A percentile compares a stretch with the other conserved stretches of the same genome.
Evolutionary conservation across 345 rosid species (phyloP).

Genomic region (Gynandropsis gynandra): DNA sequence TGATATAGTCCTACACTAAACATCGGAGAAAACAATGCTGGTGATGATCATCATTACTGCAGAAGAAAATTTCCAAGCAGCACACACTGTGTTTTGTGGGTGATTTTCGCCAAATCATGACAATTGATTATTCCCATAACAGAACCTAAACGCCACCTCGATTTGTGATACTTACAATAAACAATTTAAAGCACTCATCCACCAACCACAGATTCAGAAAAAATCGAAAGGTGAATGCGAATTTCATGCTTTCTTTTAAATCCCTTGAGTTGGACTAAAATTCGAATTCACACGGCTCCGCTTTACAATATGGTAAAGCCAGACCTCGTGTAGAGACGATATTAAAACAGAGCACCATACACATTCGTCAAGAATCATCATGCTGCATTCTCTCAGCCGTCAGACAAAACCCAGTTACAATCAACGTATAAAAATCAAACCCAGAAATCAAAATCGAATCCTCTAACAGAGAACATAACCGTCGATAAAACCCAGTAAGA

Average conservation of each 20-base stretch:
- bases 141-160: no score
- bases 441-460: conserved; percentile 17
- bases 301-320: no score
- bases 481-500: conserved; percentile 1
- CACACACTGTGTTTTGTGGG: conserved; percentile 1
- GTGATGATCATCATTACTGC: conserved; percentile 6
- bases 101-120: conserved; percentile 2
- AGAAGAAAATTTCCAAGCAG: neutral
- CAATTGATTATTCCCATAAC: conserved; percentile 1
- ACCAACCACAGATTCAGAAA: neutral
- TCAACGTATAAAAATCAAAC: conserved; percentile 6
- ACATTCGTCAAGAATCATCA: no score
- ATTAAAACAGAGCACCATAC: no score
- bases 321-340: no score
- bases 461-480: conserved; percentile 10
- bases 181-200: no score
- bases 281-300: no score
- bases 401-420: neutral
- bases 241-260: no score
- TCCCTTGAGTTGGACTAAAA: no score
- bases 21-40: conserved; percentile 13
- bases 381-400: no score
- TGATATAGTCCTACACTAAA: conserved; percentile 8
- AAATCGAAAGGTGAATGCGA: neutral
- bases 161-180: no score